Percentiles rank a stretch among this genome's conserved stretches.
These are phyloP conservation scores for Linum trigynum DNA, from an alignment of 345 rosid genomes.

Conservation along the genomic window DNA sequence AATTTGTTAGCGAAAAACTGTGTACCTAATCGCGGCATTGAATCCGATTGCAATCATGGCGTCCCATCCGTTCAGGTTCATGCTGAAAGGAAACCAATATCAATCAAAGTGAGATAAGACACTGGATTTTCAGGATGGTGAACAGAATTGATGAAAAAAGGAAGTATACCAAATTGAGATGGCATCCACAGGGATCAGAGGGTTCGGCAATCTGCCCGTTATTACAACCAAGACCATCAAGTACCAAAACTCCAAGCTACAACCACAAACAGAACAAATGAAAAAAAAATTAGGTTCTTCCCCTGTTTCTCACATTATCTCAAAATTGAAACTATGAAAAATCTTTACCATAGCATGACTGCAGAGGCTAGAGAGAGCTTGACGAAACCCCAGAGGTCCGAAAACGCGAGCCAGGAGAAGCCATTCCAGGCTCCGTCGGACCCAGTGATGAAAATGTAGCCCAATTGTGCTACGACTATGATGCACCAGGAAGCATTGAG, in stretches of 20 bases:
- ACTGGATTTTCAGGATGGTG: not conserved
- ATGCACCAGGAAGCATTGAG: constrained; percentile 91
- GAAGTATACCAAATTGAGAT: constrained; percentile 64
- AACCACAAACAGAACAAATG: not conserved
- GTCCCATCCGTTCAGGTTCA: constrained; percentile 86
- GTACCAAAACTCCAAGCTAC: constrained; percentile 96
- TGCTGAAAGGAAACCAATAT: constrained; percentile 30
- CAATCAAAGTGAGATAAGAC: not conserved
- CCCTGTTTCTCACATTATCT: too few species aligned
- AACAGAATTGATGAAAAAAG: not conserved
- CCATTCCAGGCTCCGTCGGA: constrained; percentile 96
- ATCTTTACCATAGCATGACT: constrained; percentile 67
- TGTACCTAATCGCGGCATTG: constrained; percentile 81
- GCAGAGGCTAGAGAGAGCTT: constrained; percentile 90
- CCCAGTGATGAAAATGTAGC: constrained; percentile 69
- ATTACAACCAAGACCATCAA: constrained; percentile 65
- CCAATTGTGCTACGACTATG: constrained; percentile 48
- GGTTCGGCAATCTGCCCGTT: constrained; percentile 68
- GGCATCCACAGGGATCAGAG: constrained; percentile 80
- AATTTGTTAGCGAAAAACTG: not conserved
- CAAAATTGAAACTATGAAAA: not conserved
- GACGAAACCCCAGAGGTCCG: constrained; percentile 63
- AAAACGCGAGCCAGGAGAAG: constrained; percentile 77
- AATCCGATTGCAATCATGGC: constrained; percentile 88
- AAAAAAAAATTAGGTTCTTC: too few species aligned